Base-by-base conservation (phyloP, 192 early-diverging fungal species). In the Coemansia sp. region DNA sequence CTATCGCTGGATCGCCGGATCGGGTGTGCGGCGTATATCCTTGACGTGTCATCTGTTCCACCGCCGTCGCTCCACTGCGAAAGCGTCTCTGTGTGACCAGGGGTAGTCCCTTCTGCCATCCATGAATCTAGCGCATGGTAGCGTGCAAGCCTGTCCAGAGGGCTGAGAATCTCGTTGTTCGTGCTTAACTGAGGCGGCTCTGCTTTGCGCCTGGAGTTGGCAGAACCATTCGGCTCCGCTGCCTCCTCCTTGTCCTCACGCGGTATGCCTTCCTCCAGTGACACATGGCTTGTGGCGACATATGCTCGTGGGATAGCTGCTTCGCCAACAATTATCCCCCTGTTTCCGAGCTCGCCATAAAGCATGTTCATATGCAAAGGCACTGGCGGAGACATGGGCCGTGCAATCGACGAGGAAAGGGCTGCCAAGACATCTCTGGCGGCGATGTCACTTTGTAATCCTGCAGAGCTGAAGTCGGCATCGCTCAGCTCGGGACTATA, bases 291-390 rank as follows among this genome's bases (percentile, higher is more conserved):
- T 17, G 38, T 22, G 6, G 54, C 25, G 9, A 42, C 22, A 9
- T 23, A 17, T 25, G 54, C 53, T 15, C 19, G 57, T 2, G 58
- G 66, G 35, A 11, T 40, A 19, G 23, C 32, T 20, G 56, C 71
- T 46, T 67, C 60, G 20, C 71, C 71, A 67, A 73, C 61, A 19
- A 62, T 54, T 13, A 73, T 73, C 3, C 71, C 71, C 23, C 54
- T 66, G 65, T 45, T 62, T 49, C 41, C 71, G 34, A 74, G 71
- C 15, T 67, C 65, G 40, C 71, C 71, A 35, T 74, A 74, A 9
- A 74, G 58, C 8, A 65, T 60, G 23, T 67, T 64, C 71, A 74
- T 74, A 11, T 35, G 65, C 34, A 45, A 45, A 20, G 71, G 71
- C 10, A 74, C 66, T 8, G 71, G 71, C 10, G 71, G 71, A 5